Conservation (phyloP, 108 stramenopile species). For the Nitzschia sp. region DNA sequence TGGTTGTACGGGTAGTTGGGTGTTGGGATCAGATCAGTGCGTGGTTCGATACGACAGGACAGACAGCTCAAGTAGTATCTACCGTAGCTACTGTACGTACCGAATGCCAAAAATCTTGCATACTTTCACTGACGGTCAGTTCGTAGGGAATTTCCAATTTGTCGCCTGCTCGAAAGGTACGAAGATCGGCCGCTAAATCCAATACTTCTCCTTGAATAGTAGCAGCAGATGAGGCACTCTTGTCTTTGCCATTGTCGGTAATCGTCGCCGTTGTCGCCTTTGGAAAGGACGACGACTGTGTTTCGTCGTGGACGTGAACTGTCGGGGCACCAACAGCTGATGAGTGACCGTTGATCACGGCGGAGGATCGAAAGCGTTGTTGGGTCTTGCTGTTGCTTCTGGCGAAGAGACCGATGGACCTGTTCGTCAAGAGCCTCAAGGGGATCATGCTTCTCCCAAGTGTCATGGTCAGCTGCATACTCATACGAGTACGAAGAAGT, state of each 20-base stretch:
- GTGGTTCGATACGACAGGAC: background rate
- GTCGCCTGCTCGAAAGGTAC: conserved; percentile 63
- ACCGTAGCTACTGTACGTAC: background rate
- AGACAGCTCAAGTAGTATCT: too few relatives aligned
- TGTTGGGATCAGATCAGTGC: too few relatives aligned
- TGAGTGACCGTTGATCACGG: background rate
- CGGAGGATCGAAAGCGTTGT: background rate
- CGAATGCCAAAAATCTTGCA: conserved; percentile 81
- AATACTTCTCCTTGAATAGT: conserved; percentile 49
- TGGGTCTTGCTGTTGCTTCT: background rate
- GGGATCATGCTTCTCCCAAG: too few relatives aligned
- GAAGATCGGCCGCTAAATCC: conserved; percentile 62
- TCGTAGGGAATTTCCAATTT: conserved; percentile 76
- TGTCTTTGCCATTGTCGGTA: background rate
- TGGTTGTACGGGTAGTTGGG: too few relatives aligned
- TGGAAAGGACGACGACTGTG: too few relatives aligned
- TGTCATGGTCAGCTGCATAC: too few relatives aligned
- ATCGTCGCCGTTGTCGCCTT: too few relatives aligned
- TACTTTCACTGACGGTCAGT: conserved; percentile 64
- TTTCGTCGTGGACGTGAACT: too few relatives aligned
- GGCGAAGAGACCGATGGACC: too few relatives aligned
- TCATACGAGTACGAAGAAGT: too few relatives aligned
- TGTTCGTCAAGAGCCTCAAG: too few relatives aligned
- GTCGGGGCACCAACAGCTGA: too few relatives aligned
- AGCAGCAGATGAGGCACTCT: background rate